These are phyloP conservation scores for Termitomyces bulborhizus DNA, from an alignment of 768 basidiomycete genomes.

Conservation along the genomic window DNA sequence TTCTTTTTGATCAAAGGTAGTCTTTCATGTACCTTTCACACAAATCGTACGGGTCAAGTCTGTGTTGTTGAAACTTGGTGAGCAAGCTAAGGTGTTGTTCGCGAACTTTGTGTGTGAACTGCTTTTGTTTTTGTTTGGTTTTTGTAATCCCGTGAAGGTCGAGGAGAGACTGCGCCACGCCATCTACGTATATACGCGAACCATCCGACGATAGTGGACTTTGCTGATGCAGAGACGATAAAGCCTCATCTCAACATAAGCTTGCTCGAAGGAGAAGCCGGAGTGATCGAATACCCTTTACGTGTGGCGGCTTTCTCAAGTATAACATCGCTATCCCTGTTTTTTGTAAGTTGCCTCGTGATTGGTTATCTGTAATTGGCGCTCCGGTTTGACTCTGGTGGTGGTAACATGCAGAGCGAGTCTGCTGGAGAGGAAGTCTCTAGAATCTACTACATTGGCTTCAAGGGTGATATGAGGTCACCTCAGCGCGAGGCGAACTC, in stretches of 20 bases:
- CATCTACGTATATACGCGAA: constrained; percentile 74
- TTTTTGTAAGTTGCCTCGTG: constrained; percentile 56
- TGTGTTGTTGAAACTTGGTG: constrained; percentile 72
- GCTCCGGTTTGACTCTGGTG: neutral
- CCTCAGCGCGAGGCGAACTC: constrained; percentile 52
- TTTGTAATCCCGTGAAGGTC: constrained; percentile 29
- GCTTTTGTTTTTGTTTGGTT: neutral
- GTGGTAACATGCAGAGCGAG: constrained; percentile 41
- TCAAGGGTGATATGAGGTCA: constrained; percentile 65
- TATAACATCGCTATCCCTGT: constrained; percentile 65
- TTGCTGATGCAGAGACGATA: constrained; percentile 61
- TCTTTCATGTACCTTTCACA: constrained; percentile 76
- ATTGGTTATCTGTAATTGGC: neutral
- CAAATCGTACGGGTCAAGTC: constrained; percentile 75
- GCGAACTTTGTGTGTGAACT: neutral
- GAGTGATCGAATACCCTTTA: constrained; percentile 72
- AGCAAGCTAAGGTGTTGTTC: constrained; percentile 9
- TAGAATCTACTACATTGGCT: constrained; percentile 75
- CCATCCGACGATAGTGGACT: constrained; percentile 69
- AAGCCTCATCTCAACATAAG: constrained; percentile 68
- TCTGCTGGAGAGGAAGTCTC: constrained; percentile 59
- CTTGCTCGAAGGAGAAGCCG: constrained; percentile 63
- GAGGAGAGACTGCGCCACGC: constrained; percentile 72
- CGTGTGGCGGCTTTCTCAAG: constrained; percentile 72
- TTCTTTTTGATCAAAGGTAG: constrained; percentile 39